These are phyloP conservation scores for Trichopus zeylanicus DNA, from an alignment of 116 monocot genomes.

Conservation along the genomic window DNA sequence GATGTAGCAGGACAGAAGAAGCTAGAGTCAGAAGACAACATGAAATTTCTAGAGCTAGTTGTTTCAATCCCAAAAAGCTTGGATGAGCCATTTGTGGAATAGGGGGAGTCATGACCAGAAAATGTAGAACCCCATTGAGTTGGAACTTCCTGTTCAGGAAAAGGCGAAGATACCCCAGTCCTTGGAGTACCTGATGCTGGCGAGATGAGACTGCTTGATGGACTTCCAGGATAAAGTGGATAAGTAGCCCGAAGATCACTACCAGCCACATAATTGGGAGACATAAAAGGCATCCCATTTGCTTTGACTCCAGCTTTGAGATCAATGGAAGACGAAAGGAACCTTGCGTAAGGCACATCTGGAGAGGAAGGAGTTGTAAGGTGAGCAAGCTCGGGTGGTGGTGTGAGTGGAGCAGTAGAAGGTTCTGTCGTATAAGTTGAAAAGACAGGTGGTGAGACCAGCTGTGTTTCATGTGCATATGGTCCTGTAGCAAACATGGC, in stretches of 20 bases:
- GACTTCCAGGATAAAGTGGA: conserved; percentile 84
- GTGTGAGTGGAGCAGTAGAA: conserved; percentile 93
- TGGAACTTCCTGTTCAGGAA: conserved; percentile 54
- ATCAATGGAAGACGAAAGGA: conserved; percentile 72
- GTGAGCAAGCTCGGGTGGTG: conserved; percentile 94
- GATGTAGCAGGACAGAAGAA: conserved; percentile 64
- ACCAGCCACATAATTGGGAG: conserved; percentile 41
- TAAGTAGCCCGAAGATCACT: conserved; percentile 71
- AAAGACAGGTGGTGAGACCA: conserved; percentile 96
- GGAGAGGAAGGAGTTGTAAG: conserved; percentile 94
- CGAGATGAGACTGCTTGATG: conserved; percentile 87
- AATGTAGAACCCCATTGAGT: conserved; percentile 43
- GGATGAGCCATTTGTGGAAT: conserved; percentile 41
- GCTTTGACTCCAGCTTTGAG: conserved; percentile 42
- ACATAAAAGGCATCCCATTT: conserved; percentile 36
- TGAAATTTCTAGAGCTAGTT: conserved; percentile 45
- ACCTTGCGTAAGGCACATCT: conserved; percentile 89
- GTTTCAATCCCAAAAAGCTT: conserved; percentile 46
- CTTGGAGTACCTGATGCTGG: conserved; percentile 84
- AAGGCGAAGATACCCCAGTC: conserved; percentile 65
- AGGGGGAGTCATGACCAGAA: conserved; percentile 46
- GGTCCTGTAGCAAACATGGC: conserved; percentile 90
- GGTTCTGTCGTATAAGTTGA: conserved; percentile 98
- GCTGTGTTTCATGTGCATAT: conserved; percentile 94
- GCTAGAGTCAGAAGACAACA: conserved; percentile 42